Conservation (phyloP, 108 stramenopile genomes). For the Chaetoceros tenuissimus region DNA sequence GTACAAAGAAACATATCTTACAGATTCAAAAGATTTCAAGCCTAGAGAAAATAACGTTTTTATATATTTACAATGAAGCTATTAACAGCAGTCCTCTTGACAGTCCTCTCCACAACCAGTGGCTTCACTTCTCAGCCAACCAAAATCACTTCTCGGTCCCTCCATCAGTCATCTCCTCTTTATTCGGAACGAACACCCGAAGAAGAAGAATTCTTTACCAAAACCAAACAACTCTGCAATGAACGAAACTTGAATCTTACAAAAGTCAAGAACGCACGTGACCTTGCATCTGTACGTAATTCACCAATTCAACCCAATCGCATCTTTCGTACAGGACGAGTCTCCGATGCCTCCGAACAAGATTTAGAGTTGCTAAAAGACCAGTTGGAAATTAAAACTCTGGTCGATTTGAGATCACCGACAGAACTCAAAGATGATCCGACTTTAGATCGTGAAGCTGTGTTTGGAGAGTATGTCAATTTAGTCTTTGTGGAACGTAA, state of each 20-base stretch:
- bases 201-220: slow-evolving; percentile 35
- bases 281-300: slow-evolving; percentile 52
- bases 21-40: no score
- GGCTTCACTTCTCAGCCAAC: no score
- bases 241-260: slow-evolving; percentile 69
- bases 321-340: slow-evolving; percentile 73
- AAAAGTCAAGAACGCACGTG: slow-evolving; percentile 87
- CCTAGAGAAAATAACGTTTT: no score
- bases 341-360: slow-evolving; percentile 72
- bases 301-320: slow-evolving; percentile 64
- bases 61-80: no score
- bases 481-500: slow-evolving; percentile 61
- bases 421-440: slow-evolving; percentile 83
- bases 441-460: slow-evolving; percentile 49
- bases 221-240: slow-evolving; percentile 42
- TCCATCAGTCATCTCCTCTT: no score
- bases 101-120: no score
- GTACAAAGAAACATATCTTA: no score
- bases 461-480: slow-evolving; percentile 64
- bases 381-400: slow-evolving; percentile 53
- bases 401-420: slow-evolving; percentile 78
- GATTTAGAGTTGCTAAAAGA: slow-evolving; percentile 62
- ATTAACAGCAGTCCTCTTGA: no score
- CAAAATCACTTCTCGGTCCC: no score
- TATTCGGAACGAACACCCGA: slow-evolving; percentile 5